Conservation (phyloP, 192 early-diverging fungal genomes). For the Ramicandelaber brevisporus region DNA sequence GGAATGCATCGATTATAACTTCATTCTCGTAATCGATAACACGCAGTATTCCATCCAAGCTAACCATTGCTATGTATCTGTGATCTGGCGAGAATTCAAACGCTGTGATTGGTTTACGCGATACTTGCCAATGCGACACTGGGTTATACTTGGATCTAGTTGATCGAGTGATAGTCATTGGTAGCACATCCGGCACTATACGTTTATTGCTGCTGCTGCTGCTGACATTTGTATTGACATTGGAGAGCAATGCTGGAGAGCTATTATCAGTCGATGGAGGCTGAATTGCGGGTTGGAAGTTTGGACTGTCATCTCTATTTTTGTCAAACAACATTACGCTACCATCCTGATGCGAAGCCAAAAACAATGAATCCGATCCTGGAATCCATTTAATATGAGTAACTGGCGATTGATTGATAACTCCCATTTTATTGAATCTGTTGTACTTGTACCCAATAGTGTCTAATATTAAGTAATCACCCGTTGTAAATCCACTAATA, state of each 20-base stretch:
- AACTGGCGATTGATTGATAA: slow-evolving; percentile 34
- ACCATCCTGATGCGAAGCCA: slow-evolving; percentile 66
- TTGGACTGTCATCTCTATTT: slow-evolving; percentile 49
- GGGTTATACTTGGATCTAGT: slow-evolving; percentile 59
- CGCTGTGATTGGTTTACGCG: slow-evolving; percentile 41
- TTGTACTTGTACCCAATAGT: slow-evolving; percentile 64
- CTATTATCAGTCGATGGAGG: slow-evolving; percentile 3
- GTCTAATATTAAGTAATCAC: slow-evolving; percentile 68
- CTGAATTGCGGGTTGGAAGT: slow-evolving; percentile 6
- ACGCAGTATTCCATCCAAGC: slow-evolving; percentile 52
- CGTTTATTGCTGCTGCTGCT: slow-evolving; percentile 1
- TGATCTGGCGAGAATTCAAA: slow-evolving; percentile 62
- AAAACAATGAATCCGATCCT: slow-evolving; percentile 54
- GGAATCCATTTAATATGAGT: slow-evolving; percentile 80
- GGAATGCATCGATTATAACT: slow-evolving; percentile 43
- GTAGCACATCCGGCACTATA: slow-evolving; percentile 13
- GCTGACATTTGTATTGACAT: slow-evolving; percentile 3
- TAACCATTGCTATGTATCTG: slow-evolving; percentile 50
- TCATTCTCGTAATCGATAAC: slow-evolving; percentile 52
- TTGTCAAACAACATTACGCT: slow-evolving; percentile 64
- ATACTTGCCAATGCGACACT: slow-evolving; percentile 48
- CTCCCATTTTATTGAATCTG: slow-evolving; percentile 55
- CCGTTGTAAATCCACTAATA: slow-evolving; percentile 56
- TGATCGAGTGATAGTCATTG: slow-evolving; percentile 18
- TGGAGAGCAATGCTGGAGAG: not conserved